Evolutionary conservation across 306 rosid genomes (phyloP).

Genomic region (Begonia loranthoides): DNA sequence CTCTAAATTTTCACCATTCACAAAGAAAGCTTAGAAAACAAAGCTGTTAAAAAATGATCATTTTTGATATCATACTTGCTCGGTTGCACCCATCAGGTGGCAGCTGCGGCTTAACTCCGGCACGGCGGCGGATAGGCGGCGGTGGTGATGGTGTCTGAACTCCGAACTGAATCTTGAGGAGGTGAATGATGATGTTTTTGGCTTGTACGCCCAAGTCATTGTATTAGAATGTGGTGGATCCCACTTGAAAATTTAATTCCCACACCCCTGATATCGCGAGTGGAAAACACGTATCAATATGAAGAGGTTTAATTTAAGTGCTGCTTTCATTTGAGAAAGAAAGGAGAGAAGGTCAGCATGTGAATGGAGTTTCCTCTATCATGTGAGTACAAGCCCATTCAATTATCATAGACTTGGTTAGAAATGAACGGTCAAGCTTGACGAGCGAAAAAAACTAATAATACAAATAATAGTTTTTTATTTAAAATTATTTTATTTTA

Average conservation of each 20-base stretch:
- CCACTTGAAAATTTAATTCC: too few relatives aligned
- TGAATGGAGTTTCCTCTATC: not conserved
- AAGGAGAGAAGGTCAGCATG: not conserved
- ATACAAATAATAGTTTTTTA: too few relatives aligned
- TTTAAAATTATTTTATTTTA: too few relatives aligned
- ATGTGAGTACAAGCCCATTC: not conserved
- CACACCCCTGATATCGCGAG: slow-evolving; percentile 7
- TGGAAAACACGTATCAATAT: slow-evolving; percentile 6
- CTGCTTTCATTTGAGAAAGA: not conserved
- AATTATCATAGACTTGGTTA: too few relatives aligned
- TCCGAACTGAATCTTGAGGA: not conserved
- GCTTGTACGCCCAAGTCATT: slow-evolving; percentile 8
- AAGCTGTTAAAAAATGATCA: not conserved
- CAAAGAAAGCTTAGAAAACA: not conserved
- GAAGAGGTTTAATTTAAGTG: not conserved
- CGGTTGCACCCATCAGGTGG: slow-evolving; percentile 50
- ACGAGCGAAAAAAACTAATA: too few relatives aligned
- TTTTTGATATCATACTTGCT: slow-evolving; percentile 23
- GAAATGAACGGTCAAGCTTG: too few relatives aligned
- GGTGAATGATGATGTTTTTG: slow-evolving; percentile 12
- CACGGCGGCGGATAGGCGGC: slow-evolving; percentile 2
- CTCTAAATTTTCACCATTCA: slow-evolving; percentile 5
- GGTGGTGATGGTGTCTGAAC: slow-evolving; percentile 10
- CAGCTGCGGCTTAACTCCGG: slow-evolving; percentile 4
- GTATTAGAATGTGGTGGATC: not conserved